phyloP scores from a whole-genome alignment of 495 filamentous ascomycete genomes.

The Hapsidospora chrysogenum region DNA sequence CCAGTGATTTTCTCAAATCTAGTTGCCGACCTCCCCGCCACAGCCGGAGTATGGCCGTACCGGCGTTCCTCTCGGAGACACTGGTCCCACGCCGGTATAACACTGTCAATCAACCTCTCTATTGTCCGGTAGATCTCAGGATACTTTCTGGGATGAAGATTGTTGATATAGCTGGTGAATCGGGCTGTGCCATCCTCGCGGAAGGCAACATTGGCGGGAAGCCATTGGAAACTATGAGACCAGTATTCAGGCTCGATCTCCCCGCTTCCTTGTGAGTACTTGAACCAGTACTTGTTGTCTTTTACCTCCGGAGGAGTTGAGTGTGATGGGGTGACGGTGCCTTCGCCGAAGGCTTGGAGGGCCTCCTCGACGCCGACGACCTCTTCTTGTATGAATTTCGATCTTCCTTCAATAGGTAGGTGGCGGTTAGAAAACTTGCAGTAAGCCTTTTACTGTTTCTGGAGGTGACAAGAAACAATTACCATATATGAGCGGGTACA shows the following conservation, averaged over 20 bases:
- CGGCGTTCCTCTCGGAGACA: slow-evolving; percentile 11
- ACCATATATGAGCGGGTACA: slow-evolving; percentile 42
- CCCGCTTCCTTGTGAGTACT: too few species aligned
- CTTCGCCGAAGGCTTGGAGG: slow-evolving; percentile 16
- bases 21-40: slow-evolving; percentile 5
- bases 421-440: neutral
- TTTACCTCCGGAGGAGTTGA: too few species aligned
- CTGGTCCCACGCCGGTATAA: slow-evolving; percentile 39
- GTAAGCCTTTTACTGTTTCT: too few species aligned
- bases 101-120: slow-evolving; percentile 31
- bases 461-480: neutral
- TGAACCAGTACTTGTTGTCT: too few species aligned
- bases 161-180: slow-evolving; percentile 57
- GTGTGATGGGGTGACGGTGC: slow-evolving; percentile 7
- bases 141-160: slow-evolving; percentile 35
- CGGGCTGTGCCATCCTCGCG: slow-evolving; percentile 33
- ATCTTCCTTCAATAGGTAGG: neutral
- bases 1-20: neutral
- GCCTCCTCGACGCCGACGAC: slow-evolving; percentile 14
- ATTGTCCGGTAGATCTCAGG: slow-evolving; percentile 31
- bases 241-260: slow-evolving; percentile 12
- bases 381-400: slow-evolving; percentile 14
- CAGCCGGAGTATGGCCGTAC: slow-evolving; percentile 11
- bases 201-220: slow-evolving; percentile 39
- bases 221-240: slow-evolving; percentile 40